Evolutionary conservation across 2,329 filamentous ascomycete genomes (phyloP), one percentile per base, ranked within the genome.

Genomic region (Epichloe baconii): DNA sequence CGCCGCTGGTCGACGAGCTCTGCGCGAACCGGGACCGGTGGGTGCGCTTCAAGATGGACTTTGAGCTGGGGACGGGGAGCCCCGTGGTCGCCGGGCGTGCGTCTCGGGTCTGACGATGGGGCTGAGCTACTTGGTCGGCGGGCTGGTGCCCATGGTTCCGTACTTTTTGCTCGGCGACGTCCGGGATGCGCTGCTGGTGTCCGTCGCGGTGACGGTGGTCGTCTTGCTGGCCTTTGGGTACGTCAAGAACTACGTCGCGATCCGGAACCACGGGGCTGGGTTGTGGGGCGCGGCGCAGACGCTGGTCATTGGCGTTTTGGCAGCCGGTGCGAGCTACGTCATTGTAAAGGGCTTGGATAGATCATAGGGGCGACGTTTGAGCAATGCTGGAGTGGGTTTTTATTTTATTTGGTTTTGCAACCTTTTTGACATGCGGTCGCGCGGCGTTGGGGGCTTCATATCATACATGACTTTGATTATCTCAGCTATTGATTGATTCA

Each of bases 101-200:
- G 64, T 79, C 44, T 82, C 78, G 0, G 84, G 81, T 2, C 56
- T 81, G 26, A 86, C 80, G 8, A 83, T 88, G 59, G 80, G 82
- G 0, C 59, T 80, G 15, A 82, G 82, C 37, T 88, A 88, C 63
- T 81, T 87, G 49, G 64, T 86, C 21, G 84, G 84, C 19, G 84
- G 84, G 0, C 70, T 86, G 50, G 75, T 87, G n/a, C 83, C 84
- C 14, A 73, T 87, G 59, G 66, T 85, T 42, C 84, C 84, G 0
- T 88, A 88, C 66, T 82, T 87, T 56, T 71, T 83, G 56, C 69
- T 77, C 62, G 53, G 57, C 14, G 62, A 64, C 21, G 68, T 77
- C 7, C 62, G 64, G 23, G 59, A 69, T n/a, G 76, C 74, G 0
- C 67, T 89, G 48, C 71, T 75, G 37, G 76, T 79, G 53, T 83